Percentiles rank a stretch among this genome's conserved stretches.
phyloP scores from a whole-genome alignment of 2,329 filamentous ascomycete species.

The Paramyrothecium sp. region DNA sequence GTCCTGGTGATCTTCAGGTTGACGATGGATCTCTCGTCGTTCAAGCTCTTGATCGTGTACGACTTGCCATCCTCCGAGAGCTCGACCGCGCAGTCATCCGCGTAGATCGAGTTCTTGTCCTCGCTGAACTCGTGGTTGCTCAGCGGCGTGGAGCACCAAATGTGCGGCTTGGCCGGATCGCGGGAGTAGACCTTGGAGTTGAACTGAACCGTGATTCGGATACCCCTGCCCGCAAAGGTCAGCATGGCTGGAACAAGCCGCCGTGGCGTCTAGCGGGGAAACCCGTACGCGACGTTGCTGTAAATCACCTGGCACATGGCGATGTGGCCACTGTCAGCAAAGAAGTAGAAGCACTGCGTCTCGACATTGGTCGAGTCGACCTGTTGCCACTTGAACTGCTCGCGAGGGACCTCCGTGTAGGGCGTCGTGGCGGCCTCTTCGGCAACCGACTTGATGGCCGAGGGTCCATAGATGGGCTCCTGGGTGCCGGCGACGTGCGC shows the following conservation, averaged over 20 bases:
- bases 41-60: slow-evolving; percentile 89
- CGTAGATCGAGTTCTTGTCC: slow-evolving; percentile 79
- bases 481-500: slow-evolving; percentile 89
- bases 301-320: slow-evolving; percentile 91
- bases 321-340: slow-evolving; percentile 72
- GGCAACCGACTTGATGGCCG: slow-evolving; percentile 82
- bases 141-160: slow-evolving; percentile 84
- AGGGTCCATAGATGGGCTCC: slow-evolving; percentile 91
- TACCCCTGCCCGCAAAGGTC: slow-evolving; percentile 58
- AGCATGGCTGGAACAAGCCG: slow-evolving; percentile 8
- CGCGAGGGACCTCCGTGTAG: slow-evolving; percentile 74
- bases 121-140: slow-evolving; percentile 80
- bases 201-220: slow-evolving; percentile 90
- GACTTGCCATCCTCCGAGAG: slow-evolving; percentile 79
- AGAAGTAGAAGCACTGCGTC: slow-evolving; percentile 92
- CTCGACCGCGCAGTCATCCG: slow-evolving; percentile 80
- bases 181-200: slow-evolving; percentile 88
- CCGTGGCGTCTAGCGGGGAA: not conserved
- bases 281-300: slow-evolving; percentile 86
- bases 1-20: slow-evolving; percentile 78
- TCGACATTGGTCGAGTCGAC: slow-evolving; percentile 88
- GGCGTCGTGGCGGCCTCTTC: slow-evolving; percentile 75
- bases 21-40: slow-evolving; percentile 76
- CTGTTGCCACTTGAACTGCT: slow-evolving; percentile 79
- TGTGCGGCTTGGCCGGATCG: slow-evolving; percentile 67